Evolutionary conservation across 768 basidiomycete species (phyloP), one percentile per base, ranked within the genome.

Genomic region (Gloeopeniophorella convolvens): DNA sequence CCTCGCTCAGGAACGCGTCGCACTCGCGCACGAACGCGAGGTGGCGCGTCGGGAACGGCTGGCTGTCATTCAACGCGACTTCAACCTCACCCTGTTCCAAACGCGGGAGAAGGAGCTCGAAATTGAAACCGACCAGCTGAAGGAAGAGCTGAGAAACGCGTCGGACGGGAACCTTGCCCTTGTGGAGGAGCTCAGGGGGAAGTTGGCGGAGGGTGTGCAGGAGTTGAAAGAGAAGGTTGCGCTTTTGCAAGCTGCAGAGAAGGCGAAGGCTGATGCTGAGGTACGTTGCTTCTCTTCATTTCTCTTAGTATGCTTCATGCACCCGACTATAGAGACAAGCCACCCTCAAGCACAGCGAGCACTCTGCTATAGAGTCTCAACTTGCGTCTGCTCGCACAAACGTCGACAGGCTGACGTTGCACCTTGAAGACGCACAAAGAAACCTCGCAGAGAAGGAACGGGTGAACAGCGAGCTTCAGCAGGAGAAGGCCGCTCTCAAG

Each of bases 81-180:
- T 71, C 59, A 76, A 77, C 61, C 74, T 89, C 44, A 77, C 73
- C n/a, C 73, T 79, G 65, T 88, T 85, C 59, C 80, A 83, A 63
- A 72, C 72, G 16, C 71, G 72, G 42, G 85, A 87, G 57, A 68
- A 70, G 12, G 81, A 82, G 56, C 65, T 85, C 39, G 80, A 85
- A 58, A 62, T 66, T 34, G 73, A 70, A 52, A 63, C 85, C 8
- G 70, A 66, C 20, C 71, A 77, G 31, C 59, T 81, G n/a, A 75
- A 82, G 62, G 75, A 75, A 7, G 66, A 74, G 45, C 56, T 72
- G 36, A 72, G 70, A 12, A 50, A 43, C 33, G 24, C 28, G 20
- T 24, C 30, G 15, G 28, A 59, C 23, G 48, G 43, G 9, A 41
- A 50, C 26, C 24, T 40, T 26, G 41, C n/a, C 3, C 31, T 54